Base-by-base conservation (phyloP, 768 basidiomycete species). In the Pleurotus giganteus region DNA sequence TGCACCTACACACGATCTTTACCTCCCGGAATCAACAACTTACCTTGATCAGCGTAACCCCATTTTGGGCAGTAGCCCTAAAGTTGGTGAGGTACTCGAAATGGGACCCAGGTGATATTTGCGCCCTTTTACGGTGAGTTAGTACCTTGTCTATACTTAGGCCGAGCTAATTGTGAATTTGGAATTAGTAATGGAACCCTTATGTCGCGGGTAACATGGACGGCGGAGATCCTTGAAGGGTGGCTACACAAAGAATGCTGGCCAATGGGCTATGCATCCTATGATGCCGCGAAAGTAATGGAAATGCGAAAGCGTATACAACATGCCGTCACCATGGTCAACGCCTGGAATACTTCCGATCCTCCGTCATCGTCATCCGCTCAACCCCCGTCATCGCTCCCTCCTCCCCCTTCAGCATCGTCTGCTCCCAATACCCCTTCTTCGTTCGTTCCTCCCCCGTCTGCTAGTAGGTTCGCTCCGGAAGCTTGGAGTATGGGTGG, bases 41-140 rank as follows among this genome's bases (percentile, higher is more conserved):
- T 47, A 64, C 63, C 0, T 68, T 83, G 46, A 68, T 88, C 62
- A 82, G 80, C 57, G 85, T 89, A 2, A 80, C 84, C 24, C 87
- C 86, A 55, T 80, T 82, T 57, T 89, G 88, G 88, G 80, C 81
- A 1, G 79, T 89, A 37, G 83, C 86, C 2, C 79, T 89, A 60
- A 89, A 89, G 64, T 74, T 89, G 9, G 85, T 86, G 17, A 76
- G 88, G 4, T 89, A 85, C 64, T 69, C 76, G 34, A 80, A 81
- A 50, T 75, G 79, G 57, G 88, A 89, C 65, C 79, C 84, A 1
- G 74, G 65, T 1, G 87, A 89, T 65, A 85, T 88, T 55, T 83
- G 82, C 44, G 71, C 84, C n/a, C 74, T 88, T 39, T 74, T 89
- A n/a, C 76, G 78, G 66, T 82, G 74, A 61, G 83, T 77, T 41